Evolutionary conservation across 176 grass and related monocot species (phyloP).

Genomic region (Neostapfia colusana): DNA sequence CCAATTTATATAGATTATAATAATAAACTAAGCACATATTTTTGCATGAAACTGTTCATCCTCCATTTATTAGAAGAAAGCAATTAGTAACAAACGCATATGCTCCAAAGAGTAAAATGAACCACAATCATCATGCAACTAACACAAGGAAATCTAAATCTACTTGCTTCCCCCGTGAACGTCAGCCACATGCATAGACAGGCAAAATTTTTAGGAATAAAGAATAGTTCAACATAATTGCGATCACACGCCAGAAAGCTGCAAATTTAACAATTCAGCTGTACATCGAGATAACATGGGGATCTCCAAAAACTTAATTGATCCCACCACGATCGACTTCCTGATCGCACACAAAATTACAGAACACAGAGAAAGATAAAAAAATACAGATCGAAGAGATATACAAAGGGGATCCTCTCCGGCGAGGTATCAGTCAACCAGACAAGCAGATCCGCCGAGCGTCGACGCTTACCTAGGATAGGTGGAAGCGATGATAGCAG

Average conservation of each 20-base stretch:
- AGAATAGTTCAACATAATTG: neutral
- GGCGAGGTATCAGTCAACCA: neutral
- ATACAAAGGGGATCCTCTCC: neutral
- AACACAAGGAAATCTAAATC: neutral
- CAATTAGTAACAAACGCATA: neutral
- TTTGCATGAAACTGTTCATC: neutral
- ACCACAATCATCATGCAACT: neutral
- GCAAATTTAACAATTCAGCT: slow-evolving; percentile 1
- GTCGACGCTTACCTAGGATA: slow-evolving; percentile 40
- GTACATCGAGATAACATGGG: neutral
- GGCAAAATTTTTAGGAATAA: neutral
- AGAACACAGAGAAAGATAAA: neutral
- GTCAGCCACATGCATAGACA: neutral
- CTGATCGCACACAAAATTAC: neutral
- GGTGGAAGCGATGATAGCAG: slow-evolving; percentile 13
- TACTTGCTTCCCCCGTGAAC: neutral
- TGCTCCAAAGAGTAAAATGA: neutral
- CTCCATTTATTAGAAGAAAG: neutral
- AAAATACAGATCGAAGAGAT: slow-evolving; percentile 13
- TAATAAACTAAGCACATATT: neutral
- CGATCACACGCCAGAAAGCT: neutral
- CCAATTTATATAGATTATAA: neutral
- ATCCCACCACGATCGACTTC: neutral
- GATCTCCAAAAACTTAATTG: neutral
- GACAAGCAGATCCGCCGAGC: slow-evolving; percentile 5